Conservation (phyloP, 441 rosid genomes). For the Populus tomentosa region DNA sequence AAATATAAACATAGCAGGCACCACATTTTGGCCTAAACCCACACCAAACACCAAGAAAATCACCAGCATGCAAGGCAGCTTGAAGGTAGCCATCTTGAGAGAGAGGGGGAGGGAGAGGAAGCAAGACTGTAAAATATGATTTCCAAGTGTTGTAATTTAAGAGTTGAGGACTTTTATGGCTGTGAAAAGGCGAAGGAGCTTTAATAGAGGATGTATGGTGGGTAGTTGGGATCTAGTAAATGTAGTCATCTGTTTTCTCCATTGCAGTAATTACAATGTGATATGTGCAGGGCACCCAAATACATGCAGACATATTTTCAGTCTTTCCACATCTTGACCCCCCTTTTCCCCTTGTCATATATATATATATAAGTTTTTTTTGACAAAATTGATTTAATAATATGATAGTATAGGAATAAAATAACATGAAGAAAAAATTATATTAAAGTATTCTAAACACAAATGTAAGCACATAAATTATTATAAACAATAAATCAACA, state of each 20-base stretch:
- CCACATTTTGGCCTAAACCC: constrained; percentile 29
- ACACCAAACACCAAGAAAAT: neutral
- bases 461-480: neutral
- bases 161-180: neutral
- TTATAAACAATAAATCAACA: neutral
- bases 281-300: neutral
- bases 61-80: neutral
- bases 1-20: constrained; percentile 82
- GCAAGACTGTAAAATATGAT: neutral
- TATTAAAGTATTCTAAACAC: neutral
- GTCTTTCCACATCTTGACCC: too few relatives aligned
- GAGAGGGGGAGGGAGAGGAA: neutral
- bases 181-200: neutral
- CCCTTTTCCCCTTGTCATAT: too few relatives aligned
- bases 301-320: too few relatives aligned
- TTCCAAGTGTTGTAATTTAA: neutral
- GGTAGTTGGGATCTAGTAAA: constrained; percentile 46
- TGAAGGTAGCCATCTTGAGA: constrained; percentile 20
- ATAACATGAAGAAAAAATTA: neutral
- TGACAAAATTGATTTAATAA: too few relatives aligned
- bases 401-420: too few relatives aligned
- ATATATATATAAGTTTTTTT: too few relatives aligned
- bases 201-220: constrained; percentile 23
- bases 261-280: constrained; percentile 31
- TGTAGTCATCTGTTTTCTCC: constrained; percentile 41